These are phyloP conservation scores for Sapria himalayana DNA, from an alignment of 345 rosid genomes.

Conservation along the genomic window DNA sequence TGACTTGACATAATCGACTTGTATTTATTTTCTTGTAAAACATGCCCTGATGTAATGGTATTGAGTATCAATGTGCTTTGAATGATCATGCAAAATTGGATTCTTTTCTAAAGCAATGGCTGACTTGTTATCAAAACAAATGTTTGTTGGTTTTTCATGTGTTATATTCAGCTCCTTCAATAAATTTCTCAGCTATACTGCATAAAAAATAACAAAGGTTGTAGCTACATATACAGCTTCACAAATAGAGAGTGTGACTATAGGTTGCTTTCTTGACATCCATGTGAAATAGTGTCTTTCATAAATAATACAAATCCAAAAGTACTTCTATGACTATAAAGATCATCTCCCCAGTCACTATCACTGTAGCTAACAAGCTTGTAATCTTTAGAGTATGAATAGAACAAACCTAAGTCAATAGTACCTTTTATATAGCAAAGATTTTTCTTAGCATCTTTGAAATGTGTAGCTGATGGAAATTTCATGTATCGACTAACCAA, in stretches of 20 bases:
- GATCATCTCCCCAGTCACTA: background rate
- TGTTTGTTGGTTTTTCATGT: background rate
- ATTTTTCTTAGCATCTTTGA: background rate
- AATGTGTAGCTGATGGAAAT: background rate
- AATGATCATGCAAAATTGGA: background rate
- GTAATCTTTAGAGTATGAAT: no score
- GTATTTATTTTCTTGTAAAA: background rate
- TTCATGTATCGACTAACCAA: background rate
- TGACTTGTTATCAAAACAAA: background rate
- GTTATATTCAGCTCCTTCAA: background rate
- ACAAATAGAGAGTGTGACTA: background rate
- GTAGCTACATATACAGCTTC: conserved; percentile 1
- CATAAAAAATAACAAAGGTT: background rate
- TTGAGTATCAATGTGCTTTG: background rate
- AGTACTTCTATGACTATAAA: background rate
- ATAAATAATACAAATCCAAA: background rate
- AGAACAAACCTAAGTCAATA: background rate
- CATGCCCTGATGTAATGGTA: background rate
- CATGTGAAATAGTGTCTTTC: background rate
- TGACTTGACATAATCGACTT: no score
- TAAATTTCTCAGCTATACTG: background rate
- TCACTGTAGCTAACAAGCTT: background rate
- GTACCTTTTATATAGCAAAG: background rate
- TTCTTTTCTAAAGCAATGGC: background rate
- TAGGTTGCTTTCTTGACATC: background rate